Evolutionary conservation across 1,139 yeast genomes (phyloP).

Genomic region (Nakaseomyces sp.): DNA sequence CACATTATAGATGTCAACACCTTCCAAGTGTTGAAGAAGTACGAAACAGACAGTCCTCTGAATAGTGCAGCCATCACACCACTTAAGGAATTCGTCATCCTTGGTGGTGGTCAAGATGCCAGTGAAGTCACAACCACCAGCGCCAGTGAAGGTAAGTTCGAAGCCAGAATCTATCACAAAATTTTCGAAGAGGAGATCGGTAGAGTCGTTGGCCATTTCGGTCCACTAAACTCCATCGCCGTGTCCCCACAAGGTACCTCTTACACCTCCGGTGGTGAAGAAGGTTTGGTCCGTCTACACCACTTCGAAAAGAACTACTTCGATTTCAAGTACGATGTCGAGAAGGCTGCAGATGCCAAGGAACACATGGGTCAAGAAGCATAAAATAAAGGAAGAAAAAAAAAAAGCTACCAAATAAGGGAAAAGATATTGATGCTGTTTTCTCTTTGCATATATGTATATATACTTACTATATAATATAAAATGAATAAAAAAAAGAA

Average conservation of each 20-base stretch:
- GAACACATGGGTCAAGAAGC: conserved; percentile 18
- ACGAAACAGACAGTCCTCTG: conserved; percentile 85
- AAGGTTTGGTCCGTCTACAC: conserved; percentile 92
- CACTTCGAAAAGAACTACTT: conserved; percentile 85
- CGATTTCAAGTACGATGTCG: conserved; percentile 89
- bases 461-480: background rate
- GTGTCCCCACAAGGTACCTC: conserved; percentile 92
- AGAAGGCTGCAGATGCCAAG: conserved; percentile 56
- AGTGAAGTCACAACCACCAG: conserved; percentile 95
- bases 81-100: conserved; percentile 77
- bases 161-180: conserved; percentile 93
- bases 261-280: conserved; percentile 96
- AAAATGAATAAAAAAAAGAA: background rate
- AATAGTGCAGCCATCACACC: conserved; percentile 95
- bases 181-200: conserved; percentile 93
- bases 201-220: conserved; percentile 96
- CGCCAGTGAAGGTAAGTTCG: conserved; percentile 91
- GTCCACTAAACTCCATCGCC: conserved; percentile 91
- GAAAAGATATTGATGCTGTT: background rate
- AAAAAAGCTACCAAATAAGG: background rate
- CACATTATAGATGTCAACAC: conserved; percentile 70
- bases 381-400: background rate
- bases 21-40: conserved; percentile 63
- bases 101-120: conserved; percentile 99
- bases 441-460: background rate